Conservation (phyloP, 2,329 filamentous ascomycete genomes). For the Chaetomiaceae sp. region DNA sequence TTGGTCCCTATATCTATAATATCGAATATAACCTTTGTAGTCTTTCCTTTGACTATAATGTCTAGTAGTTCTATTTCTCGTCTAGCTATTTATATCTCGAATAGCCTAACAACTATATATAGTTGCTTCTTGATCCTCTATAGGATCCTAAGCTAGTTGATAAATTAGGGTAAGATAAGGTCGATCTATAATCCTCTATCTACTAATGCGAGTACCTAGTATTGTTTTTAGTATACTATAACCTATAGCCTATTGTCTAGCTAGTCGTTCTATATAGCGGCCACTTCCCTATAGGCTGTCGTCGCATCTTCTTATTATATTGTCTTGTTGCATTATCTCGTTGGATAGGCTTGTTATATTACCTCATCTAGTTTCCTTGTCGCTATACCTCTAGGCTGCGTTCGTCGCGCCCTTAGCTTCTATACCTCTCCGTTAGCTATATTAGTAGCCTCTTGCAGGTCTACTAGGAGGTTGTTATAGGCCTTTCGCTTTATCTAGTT, state of each 20-base stretch:
- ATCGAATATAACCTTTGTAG: neutral
- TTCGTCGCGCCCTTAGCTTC: too few relatives aligned
- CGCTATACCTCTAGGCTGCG: too few relatives aligned
- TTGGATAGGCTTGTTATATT: too few relatives aligned
- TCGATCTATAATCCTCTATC: neutral
- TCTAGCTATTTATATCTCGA: neutral
- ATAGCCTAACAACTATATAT: neutral
- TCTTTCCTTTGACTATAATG: conserved; percentile 2
- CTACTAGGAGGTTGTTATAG: too few relatives aligned
- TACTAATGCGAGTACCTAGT: neutral
- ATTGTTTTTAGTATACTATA: neutral
- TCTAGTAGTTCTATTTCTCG: neutral
- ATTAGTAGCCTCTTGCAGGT: too few relatives aligned
- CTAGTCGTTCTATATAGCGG: too few relatives aligned
- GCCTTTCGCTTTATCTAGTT: neutral
- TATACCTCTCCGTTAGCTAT: too few relatives aligned
- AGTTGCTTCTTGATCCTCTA: conserved; percentile 1
- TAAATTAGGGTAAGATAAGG: neutral
- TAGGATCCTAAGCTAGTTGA: neutral
- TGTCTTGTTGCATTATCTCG: too few relatives aligned
- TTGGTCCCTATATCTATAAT: conserved; percentile 1
- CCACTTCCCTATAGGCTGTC: too few relatives aligned
- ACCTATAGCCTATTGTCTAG: neutral
- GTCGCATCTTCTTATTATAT: too few relatives aligned
- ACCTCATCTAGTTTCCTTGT: too few relatives aligned